phyloP scores from a whole-genome alignment of 2,329 filamentous ascomycete species.

The Trichoderma breve region DNA sequence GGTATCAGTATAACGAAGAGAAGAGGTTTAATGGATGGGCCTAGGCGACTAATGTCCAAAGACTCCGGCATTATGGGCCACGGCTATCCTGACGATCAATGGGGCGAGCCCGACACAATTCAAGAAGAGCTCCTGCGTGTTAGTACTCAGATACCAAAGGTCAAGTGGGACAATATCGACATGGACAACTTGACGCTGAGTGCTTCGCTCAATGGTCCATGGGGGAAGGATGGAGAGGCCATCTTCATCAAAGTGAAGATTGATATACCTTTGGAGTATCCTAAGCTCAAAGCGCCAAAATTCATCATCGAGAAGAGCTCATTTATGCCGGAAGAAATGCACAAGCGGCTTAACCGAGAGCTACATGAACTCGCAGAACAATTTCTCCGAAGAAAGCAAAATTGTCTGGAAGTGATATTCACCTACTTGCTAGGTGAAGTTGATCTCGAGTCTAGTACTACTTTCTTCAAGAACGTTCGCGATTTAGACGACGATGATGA shows the following conservation, averaged over 20 bases:
- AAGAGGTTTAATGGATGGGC: slow-evolving; percentile 42
- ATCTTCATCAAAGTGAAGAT: slow-evolving; percentile 64
- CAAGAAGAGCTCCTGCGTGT: slow-evolving; percentile 65
- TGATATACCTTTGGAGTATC: slow-evolving; percentile 59
- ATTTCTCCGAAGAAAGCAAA: slow-evolving; percentile 57
- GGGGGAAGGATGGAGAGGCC: slow-evolving; percentile 54
- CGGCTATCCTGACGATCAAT: slow-evolving; percentile 53
- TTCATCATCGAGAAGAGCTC: slow-evolving; percentile 62
- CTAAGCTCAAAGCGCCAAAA: slow-evolving; percentile 55
- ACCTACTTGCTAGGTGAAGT: slow-evolving; percentile 63
- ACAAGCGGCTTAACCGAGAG: slow-evolving; percentile 52
- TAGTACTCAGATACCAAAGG: slow-evolving; percentile 60
- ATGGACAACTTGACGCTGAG: slow-evolving; percentile 59
- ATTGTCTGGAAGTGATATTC: slow-evolving; percentile 61
- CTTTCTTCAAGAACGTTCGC: slow-evolving; percentile 62
- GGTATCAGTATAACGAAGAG: slow-evolving; percentile 63
- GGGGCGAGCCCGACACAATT: slow-evolving; percentile 60
- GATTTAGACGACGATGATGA: slow-evolving; percentile 59
- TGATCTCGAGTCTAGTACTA: slow-evolving; percentile 58
- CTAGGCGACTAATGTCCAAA: slow-evolving; percentile 49
- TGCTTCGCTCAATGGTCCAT: slow-evolving; percentile 63
- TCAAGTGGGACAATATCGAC: slow-evolving; percentile 63
- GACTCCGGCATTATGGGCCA: slow-evolving; percentile 52
- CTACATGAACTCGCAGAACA: slow-evolving; percentile 55
- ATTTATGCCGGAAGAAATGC: slow-evolving; percentile 57